Evolutionary conservation across 148 eudicot genomes (phyloP).

Genomic region (Camellia sinensis): DNA sequence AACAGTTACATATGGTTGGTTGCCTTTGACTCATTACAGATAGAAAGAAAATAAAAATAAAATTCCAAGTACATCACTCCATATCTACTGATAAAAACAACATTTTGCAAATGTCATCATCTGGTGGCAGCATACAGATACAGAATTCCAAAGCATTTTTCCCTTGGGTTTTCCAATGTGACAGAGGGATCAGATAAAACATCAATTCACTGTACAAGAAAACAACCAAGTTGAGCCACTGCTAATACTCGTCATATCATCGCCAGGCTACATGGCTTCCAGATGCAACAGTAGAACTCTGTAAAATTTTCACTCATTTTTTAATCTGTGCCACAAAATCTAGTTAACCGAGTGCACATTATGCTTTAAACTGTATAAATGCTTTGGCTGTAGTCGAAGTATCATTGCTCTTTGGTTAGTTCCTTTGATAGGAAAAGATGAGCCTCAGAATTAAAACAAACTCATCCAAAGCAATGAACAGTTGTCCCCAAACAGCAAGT

Average conservation of each 20-base stretch:
- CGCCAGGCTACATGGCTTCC: conserved; percentile 5
- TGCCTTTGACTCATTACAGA: conserved; percentile 12
- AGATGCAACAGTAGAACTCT: conserved; percentile 11
- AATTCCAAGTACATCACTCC: not conserved
- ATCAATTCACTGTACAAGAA: not conserved
- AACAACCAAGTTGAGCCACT: conserved; percentile 8
- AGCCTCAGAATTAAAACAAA: conserved; percentile 87
- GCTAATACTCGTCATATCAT: conserved; percentile 10
- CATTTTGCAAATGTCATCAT: conserved; percentile 5
- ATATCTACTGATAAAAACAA: not conserved
- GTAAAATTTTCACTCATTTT: not conserved
- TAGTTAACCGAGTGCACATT: not conserved
- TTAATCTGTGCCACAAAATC: not conserved
- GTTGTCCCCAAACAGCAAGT: conserved; percentile 59
- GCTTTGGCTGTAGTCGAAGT: not conserved
- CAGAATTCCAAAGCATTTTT: not conserved
- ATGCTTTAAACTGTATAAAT: not conserved
- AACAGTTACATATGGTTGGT: conserved; percentile 13
- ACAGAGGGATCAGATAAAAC: not conserved
- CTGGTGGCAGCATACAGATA: not conserved
- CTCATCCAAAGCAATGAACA: conserved; percentile 63
- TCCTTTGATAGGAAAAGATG: conserved; percentile 65
- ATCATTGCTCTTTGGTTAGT: conserved; percentile 26
- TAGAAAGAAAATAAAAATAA: not conserved
- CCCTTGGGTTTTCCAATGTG: not conserved